Evolutionary conservation across 2,329 filamentous ascomycete species (phyloP).

Genomic region (Penicillium rolfsii): DNA sequence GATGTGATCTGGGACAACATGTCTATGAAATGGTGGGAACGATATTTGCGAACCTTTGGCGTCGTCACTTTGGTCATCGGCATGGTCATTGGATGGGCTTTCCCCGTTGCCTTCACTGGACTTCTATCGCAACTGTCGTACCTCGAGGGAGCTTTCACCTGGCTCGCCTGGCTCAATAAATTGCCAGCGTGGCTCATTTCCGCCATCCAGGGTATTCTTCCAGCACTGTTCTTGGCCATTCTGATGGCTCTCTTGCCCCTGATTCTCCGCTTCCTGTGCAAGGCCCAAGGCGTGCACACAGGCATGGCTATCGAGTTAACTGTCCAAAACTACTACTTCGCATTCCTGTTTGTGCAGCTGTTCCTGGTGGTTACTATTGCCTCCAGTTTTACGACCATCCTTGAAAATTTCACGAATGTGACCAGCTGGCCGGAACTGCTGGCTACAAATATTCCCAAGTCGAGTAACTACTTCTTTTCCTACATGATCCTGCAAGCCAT

Average conservation of each 20-base stretch:
- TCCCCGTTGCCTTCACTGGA: conserved; percentile 87
- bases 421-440: conserved; percentile 73
- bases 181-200: conserved; percentile 65
- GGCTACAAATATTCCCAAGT: conserved; percentile 77
- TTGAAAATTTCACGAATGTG: conserved; percentile 66
- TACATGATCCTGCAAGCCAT: conserved; percentile 97
- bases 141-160: conserved; percentile 66
- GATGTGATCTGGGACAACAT: conserved; percentile 98
- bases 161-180: conserved; percentile 70
- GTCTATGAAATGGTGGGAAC: conserved; percentile 92
- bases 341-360: conserved; percentile 90
- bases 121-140: conserved; percentile 75
- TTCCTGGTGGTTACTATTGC: conserved; percentile 92
- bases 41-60: conserved; percentile 71
- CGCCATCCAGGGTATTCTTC: conserved; percentile 82
- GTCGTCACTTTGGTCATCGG: conserved; percentile 68
- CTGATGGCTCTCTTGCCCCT: conserved; percentile 81
- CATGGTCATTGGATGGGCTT: conserved; percentile 86
- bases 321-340: conserved; percentile 93
- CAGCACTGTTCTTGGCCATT: conserved; percentile 73
- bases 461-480: conserved; percentile 96
- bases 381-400: conserved; percentile 68
- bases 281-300: conserved; percentile 78
- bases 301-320: conserved; percentile 75
- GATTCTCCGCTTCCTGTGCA: conserved; percentile 73